phyloP scores from a whole-genome alignment of 1,284 basidiomycete species.

The Cryptococcus amylolentus region DNA sequence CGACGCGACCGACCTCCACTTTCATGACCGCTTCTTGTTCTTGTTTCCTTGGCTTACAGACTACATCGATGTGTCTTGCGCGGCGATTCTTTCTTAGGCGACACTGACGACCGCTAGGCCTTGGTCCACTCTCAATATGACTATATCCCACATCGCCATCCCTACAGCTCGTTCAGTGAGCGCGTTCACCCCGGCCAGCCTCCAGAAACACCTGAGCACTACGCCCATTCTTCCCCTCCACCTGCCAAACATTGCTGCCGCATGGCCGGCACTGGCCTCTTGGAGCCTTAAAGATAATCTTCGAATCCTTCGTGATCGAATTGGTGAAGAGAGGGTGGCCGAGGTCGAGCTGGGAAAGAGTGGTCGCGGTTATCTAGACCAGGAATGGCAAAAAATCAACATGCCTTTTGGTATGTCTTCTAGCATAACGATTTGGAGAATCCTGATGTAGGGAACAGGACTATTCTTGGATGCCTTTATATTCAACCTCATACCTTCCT shows the following conservation, averaged over 20 bases:
- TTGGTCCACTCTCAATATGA: neutral
- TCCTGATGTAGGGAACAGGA: constrained; percentile 15
- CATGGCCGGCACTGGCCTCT: constrained; percentile 37
- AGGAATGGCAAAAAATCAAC: constrained; percentile 30
- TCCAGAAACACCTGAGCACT: constrained; percentile 24
- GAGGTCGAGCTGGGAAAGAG: constrained; percentile 38
- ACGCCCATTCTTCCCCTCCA: constrained; percentile 19
- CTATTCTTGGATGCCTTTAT: constrained; percentile 47
- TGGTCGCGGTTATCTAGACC: constrained; percentile 41
- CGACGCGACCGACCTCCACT: constrained; percentile 1
- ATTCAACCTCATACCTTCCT: constrained; percentile 31
- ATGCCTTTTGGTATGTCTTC: constrained; percentile 38
- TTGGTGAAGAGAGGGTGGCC: constrained; percentile 33
- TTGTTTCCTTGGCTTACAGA: too few species aligned
- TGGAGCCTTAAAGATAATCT: constrained; percentile 59
- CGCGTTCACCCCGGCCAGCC: constrained; percentile 11
- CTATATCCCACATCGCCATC: constrained; percentile 3
- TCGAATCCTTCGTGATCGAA: constrained; percentile 8
- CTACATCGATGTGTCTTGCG: too few species aligned
- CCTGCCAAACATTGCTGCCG: constrained; percentile 19
- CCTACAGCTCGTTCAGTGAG: constrained; percentile 5
- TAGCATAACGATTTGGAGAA: neutral
- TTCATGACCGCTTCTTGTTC: neutral
- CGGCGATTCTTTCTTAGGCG: too few species aligned
- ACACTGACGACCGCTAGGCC: too few species aligned